A percentile compares a stretch with the other conserved stretches of the same genome.
Evolutionary conservation across 176 grass and related monocot genomes (phyloP).

Genomic region (Phoenix dactylifera): DNA sequence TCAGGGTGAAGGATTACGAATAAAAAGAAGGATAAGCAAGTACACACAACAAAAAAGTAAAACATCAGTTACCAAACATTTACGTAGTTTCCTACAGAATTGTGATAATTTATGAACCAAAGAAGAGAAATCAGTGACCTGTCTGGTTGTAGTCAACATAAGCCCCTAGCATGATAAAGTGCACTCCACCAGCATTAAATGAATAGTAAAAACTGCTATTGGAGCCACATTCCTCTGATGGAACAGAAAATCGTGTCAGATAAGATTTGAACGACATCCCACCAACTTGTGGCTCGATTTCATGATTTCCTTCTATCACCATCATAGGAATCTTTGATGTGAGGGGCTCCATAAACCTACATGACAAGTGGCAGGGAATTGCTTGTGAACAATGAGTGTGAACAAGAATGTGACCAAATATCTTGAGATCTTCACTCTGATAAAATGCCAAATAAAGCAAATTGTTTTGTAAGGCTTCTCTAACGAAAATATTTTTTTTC

Average conservation of each 20-base stretch:
- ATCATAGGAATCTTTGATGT: conserved; percentile 67
- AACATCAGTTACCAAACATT: background rate
- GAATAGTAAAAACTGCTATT: conserved; percentile 80
- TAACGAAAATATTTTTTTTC: no score
- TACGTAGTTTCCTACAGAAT: background rate
- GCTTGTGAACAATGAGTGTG: no score
- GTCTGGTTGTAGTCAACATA: conserved; percentile 78
- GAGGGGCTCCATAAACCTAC: conserved; percentile 76
- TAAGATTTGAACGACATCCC: conserved; percentile 66
- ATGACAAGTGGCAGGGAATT: background rate
- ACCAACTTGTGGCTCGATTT: conserved; percentile 75
- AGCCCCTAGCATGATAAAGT: conserved; percentile 83
- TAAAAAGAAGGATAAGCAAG: no score
- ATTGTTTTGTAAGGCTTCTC: no score
- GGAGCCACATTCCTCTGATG: conserved; percentile 56
- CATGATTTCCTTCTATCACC: conserved; percentile 92
- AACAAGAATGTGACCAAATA: no score
- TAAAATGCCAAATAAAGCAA: no score
- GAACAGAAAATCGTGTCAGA: conserved; percentile 67
- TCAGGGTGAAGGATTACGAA: no score
- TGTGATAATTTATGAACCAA: background rate
- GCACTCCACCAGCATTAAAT: conserved; percentile 73
- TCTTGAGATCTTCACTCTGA: no score
- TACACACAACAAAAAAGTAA: background rate
- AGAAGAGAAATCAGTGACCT: conserved; percentile 20